These are phyloP conservation scores for Cyamopsis tetragonoloba DNA, from an alignment of 306 rosid species.

Conservation along the genomic window DNA sequence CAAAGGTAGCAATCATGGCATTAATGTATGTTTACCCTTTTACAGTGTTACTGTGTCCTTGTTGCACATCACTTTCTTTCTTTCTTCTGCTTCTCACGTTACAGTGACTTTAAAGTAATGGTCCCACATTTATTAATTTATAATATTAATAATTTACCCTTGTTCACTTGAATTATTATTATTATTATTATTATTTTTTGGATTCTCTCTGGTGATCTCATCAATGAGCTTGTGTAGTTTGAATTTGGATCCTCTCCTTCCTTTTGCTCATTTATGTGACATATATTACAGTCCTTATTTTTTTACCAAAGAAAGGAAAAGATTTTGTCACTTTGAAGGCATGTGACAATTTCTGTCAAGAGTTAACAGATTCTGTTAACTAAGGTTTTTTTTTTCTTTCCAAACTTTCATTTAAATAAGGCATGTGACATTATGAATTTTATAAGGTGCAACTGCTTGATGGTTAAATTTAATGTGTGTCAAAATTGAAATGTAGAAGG, in stretches of 20 bases:
- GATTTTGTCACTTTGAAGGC: too few species aligned
- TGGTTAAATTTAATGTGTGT: neutral
- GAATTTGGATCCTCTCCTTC: neutral
- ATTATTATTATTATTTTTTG: neutral
- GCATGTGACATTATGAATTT: neutral
- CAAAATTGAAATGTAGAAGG: too few species aligned
- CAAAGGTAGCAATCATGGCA: neutral
- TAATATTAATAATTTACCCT: neutral
- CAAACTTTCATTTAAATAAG: too few species aligned
- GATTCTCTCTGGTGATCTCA: too few species aligned
- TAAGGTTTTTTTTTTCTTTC: too few species aligned
- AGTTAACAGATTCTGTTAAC: too few species aligned
- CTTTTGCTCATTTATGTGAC: neutral
- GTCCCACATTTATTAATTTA: neutral
- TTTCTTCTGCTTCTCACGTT: constrained; percentile 19
- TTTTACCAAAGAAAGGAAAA: neutral
- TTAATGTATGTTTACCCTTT: constrained; percentile 17
- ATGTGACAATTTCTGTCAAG: too few species aligned
- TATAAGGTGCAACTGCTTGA: neutral
- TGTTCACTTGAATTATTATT: neutral
- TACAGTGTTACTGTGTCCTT: neutral
- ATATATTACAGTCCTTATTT: too few species aligned
- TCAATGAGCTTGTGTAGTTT: too few species aligned
- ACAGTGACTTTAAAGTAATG: neutral
- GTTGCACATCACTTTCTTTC: too few species aligned